Base-by-base conservation (phyloP, 257 asterid species). In the Thymus quinquecostatus region DNA sequence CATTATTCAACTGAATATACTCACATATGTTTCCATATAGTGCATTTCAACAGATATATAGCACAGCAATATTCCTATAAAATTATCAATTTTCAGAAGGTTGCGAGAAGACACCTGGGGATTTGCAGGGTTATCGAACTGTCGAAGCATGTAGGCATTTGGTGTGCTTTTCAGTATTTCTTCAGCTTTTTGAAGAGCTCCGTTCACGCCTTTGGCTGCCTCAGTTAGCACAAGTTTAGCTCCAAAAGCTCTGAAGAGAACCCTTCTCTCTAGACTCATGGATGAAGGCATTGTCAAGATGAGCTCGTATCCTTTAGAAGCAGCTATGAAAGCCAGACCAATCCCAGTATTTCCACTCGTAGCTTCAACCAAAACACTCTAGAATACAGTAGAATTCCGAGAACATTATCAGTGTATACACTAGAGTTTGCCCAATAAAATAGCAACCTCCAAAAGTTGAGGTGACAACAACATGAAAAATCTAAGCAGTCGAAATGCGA, bases 291-390 rank as follows among this genome's bases (percentile, higher is more conserved):
- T 91, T 8, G 98, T 88, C 81, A 94, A 76, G 78, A 94, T 94
- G 79, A 94, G 96, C 79, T 89, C 92, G 82, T 94, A 94, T 75
- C 98, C 98, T 81, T 78, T 91, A 41, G 97, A 86, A 69, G 99
- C 97, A 78, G 99, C 99, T 69, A 94, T 88, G 78, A 91, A 91
- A 49, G 99, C 97, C 44, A 94, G 95, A 47, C 97, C 99, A 64
- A 91, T 91, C 66, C 98, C 99, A 48, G 99, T 94, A 81, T 94
- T 94, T 50, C 99, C 99, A 86, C 99, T 91, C 4, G 98, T 94
- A 55, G 96, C 86, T 79, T 94, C 98, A 69, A 94, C 98, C 88
- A 94, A 85, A 75, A 91, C 72, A 83, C 88, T 91, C 99, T 93
- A 77, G 63, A 12, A 80, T 44, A 69, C 38, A 77, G 71, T 11